A percentile compares a stretch with the other conserved stretches of the same genome.
phyloP scores from a whole-genome alignment of 1,284 basidiomycete species.

The Phellopilus nigrolimitatus region DNA sequence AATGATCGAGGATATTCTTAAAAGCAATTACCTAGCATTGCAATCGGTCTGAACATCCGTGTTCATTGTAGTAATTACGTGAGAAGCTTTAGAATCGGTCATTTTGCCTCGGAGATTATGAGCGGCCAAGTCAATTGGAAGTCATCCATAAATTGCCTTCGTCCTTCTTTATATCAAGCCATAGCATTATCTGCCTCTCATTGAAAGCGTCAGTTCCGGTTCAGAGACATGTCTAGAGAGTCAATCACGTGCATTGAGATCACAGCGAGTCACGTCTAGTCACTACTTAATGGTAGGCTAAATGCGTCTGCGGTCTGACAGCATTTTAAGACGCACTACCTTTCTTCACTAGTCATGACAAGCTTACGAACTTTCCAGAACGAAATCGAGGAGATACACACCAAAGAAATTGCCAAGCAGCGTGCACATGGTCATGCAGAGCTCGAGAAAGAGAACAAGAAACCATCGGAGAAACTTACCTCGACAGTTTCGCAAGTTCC shows the following conservation, averaged over 20 bases:
- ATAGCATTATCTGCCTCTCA: not conserved
- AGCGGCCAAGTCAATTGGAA: too few relatives aligned
- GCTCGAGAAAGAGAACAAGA: constrained; percentile 39
- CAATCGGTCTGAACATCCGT: too few relatives aligned
- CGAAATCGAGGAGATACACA: constrained; percentile 70
- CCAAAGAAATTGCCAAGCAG: constrained; percentile 58
- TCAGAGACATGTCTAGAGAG: not conserved
- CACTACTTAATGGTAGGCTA: too few relatives aligned
- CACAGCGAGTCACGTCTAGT: constrained; percentile 11
- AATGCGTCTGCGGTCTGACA: not conserved
- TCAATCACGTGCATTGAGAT: not conserved
- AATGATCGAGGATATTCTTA: too few relatives aligned
- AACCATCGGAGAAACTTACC: constrained; percentile 24
- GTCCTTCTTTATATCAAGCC: too few relatives aligned
- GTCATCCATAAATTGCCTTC: too few relatives aligned
- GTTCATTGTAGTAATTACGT: too few relatives aligned
- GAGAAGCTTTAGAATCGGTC: too few relatives aligned
- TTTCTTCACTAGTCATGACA: constrained; percentile 39
- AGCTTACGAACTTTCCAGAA: constrained; percentile 65
- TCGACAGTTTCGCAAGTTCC: constrained; percentile 17
- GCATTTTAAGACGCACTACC: not conserved
- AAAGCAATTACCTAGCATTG: too few relatives aligned
- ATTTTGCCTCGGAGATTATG: too few relatives aligned
- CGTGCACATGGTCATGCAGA: constrained; percentile 30
- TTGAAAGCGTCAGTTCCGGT: not conserved